A percentile compares a stretch with the other conserved stretches of the same genome.
Evolutionary conservation across 495 filamentous ascomycete genomes (phyloP).

Genomic region (Penicillium steckii): DNA sequence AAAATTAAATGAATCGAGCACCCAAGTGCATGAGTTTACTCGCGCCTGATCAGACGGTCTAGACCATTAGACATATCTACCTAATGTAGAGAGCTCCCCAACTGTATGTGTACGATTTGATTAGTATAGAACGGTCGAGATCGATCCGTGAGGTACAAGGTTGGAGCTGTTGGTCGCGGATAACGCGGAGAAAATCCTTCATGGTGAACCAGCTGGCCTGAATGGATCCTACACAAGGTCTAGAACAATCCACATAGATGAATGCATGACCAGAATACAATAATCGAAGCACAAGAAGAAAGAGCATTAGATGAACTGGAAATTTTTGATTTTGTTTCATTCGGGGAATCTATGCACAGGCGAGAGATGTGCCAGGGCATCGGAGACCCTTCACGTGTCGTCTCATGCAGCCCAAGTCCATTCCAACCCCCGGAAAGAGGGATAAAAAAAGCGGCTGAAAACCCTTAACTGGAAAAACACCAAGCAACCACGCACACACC

Average conservation of each 20-base stretch:
- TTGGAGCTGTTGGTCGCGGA: too few relatives aligned
- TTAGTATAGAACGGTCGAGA: too few relatives aligned
- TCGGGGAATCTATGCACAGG: conserved; percentile 54
- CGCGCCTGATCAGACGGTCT: too few relatives aligned
- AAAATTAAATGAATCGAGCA: too few relatives aligned
- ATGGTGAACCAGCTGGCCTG: too few relatives aligned
- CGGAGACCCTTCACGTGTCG: conserved; percentile 42
- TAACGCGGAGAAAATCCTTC: too few relatives aligned
- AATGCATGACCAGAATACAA: background rate
- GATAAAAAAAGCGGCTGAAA: conserved; percentile 31
- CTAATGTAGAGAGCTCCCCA: too few relatives aligned
- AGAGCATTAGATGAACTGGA: conserved; percentile 28
- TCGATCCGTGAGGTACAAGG: too few relatives aligned
- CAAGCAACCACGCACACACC: conserved; percentile 44
- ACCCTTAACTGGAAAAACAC: conserved; percentile 42
- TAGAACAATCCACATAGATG: conserved; percentile 1
- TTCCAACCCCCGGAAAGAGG: conserved; percentile 25
- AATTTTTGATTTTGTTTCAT: conserved; percentile 51
- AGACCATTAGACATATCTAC: too few relatives aligned
- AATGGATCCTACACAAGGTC: too few relatives aligned
- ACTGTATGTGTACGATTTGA: too few relatives aligned
- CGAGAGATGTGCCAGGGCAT: conserved; percentile 43
- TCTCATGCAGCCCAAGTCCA: conserved; percentile 42
- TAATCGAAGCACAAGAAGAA: background rate
- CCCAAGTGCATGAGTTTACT: too few relatives aligned